Evolutionary conservation across 2,329 filamentous ascomycete genomes (phyloP).

Genomic region (Aspergillus hortae): DNA sequence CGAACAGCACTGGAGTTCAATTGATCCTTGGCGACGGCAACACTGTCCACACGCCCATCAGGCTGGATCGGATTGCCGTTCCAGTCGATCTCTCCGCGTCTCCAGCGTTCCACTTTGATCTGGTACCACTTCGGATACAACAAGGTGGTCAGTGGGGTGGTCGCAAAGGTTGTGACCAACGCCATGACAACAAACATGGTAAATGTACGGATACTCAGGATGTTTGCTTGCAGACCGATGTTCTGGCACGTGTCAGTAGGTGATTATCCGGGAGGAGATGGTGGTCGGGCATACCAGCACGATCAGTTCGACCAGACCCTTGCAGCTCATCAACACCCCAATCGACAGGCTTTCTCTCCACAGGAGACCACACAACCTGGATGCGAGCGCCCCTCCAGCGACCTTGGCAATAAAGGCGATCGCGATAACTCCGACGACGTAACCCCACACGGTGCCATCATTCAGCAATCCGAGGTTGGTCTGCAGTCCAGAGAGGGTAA

Average conservation of each 20-base stretch:
- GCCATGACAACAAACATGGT: conserved; percentile 97
- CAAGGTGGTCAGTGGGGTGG: conserved; percentile 69
- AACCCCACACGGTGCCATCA: conserved; percentile 80
- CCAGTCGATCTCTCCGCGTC: conserved; percentile 88
- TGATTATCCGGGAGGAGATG: too few relatives aligned
- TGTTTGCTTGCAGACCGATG: conserved; percentile 78
- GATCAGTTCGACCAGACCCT: conserved; percentile 90
- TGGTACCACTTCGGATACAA: conserved; percentile 78
- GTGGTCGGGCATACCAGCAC: conserved; percentile 64
- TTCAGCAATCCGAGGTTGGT: conserved; percentile 84
- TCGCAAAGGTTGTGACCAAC: conserved; percentile 77
- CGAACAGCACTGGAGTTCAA: conserved; percentile 52
- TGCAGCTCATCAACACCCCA: conserved; percentile 91
- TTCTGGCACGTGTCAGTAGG: conserved; percentile 46
- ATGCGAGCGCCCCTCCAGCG: conserved; percentile 74
- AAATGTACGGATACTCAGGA: conserved; percentile 76
- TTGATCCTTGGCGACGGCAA: conserved; percentile 47
- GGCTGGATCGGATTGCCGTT: conserved; percentile 56
- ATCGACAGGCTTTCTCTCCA: conserved; percentile 91
- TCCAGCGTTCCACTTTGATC: conserved; percentile 69
- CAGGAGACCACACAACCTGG: conserved; percentile 69
- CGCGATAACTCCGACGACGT: conserved; percentile 76
- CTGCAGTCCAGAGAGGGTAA: conserved; percentile 83
- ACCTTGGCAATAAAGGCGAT: conserved; percentile 86
- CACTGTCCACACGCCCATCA: conserved; percentile 42